Conservation (phyloP, 23 red algal genomes). For the Gracilaria domingensis region DNA sequence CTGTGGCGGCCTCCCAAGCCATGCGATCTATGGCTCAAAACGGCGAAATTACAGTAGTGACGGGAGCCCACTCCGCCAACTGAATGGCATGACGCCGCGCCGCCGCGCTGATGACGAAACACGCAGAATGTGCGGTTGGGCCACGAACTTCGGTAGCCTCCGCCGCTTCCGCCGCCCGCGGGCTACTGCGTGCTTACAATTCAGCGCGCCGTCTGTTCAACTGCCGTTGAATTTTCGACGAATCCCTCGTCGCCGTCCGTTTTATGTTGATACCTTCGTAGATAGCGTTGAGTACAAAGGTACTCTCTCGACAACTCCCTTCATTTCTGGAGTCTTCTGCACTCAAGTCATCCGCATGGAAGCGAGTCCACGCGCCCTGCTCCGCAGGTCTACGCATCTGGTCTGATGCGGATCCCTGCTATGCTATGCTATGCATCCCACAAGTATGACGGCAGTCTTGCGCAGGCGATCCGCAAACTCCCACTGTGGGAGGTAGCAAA, state of each 20-base stretch:
- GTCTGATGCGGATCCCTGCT: too few species aligned
- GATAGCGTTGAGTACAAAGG: too few species aligned
- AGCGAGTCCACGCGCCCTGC: too few species aligned
- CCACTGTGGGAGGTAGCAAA: too few species aligned
- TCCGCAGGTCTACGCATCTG: too few species aligned
- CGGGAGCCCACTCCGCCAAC: conserved; percentile 14
- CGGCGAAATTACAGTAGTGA: conserved; percentile 5
- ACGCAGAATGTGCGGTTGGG: background rate
- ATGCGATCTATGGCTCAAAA: conserved; percentile 15
- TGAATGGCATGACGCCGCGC: background rate
- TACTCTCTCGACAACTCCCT: too few species aligned
- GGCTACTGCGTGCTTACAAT: background rate
- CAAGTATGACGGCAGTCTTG: too few species aligned
- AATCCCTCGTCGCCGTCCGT: background rate
- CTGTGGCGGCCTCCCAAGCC: background rate
- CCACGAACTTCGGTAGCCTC: background rate
- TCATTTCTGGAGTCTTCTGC: too few species aligned
- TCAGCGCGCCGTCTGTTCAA: background rate
- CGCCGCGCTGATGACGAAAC: background rate
- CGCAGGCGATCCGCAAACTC: too few species aligned
- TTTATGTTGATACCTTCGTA: background rate
- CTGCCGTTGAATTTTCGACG: background rate
- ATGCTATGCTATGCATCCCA: too few species aligned
- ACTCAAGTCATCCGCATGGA: too few species aligned
- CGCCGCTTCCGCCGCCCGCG: too few species aligned